phyloP scores from a whole-genome alignment of 2,329 filamentous ascomycete genomes.

The Knufia fluminis region DNA sequence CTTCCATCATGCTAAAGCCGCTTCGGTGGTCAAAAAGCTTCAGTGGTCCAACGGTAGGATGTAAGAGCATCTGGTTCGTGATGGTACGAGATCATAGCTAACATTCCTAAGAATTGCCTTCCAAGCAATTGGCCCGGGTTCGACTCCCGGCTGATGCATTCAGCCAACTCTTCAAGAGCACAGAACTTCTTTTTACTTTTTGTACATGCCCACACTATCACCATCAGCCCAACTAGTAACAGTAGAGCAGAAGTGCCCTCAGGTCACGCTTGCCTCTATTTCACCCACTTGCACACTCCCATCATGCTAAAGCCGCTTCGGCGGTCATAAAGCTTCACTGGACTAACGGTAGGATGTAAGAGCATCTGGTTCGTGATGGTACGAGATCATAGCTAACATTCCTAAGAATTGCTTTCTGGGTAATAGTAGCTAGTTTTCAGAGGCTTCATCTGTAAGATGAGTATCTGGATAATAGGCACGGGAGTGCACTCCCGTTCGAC shows the following conservation, averaged over 20 bases:
- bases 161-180: too few species aligned
- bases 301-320: too few species aligned
- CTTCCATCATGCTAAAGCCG: too few species aligned
- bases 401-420: too few species aligned
- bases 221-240: neutral
- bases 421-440: too few species aligned
- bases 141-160: constrained; percentile 3
- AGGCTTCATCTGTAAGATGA: too few species aligned
- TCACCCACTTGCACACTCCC: too few species aligned
- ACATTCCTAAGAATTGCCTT: constrained; percentile 7
- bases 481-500: too few species aligned
- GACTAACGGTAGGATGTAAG: constrained; percentile 13
- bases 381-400: neutral
- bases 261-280: too few species aligned
- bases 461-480: too few species aligned
- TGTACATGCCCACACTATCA: neutral
- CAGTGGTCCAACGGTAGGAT: constrained; percentile 17
- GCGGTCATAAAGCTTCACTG: constrained; percentile 15
- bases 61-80: neutral
- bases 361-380: neutral
- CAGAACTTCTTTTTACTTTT: neutral
- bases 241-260: too few species aligned
- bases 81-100: neutral
- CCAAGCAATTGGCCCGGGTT: constrained; percentile 16
- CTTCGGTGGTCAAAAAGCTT: constrained; percentile 13